A percentile compares a stretch with the other conserved stretches of the same genome.
Conservation (phyloP, 192 early-diverging fungal genomes). For the Backusella morwellensis region DNA sequence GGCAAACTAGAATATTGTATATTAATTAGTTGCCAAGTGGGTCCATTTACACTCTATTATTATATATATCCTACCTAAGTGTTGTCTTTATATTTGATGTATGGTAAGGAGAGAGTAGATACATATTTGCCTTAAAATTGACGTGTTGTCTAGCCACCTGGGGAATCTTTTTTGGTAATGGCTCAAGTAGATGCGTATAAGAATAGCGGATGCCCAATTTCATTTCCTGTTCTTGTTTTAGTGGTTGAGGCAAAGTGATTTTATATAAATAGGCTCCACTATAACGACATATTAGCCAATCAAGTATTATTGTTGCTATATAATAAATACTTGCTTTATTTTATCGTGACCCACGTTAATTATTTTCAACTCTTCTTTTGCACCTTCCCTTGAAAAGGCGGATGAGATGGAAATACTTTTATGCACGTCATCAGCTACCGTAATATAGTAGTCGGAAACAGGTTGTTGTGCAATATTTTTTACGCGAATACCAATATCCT, state of each 20-base stretch:
- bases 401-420: constrained; percentile 36
- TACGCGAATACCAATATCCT: constrained; percentile 40
- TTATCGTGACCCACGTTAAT: constrained; percentile 27
- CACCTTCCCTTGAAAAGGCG: constrained; percentile 40
- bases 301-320: neutral
- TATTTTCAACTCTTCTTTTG: constrained; percentile 32
- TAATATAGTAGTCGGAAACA: constrained; percentile 44
- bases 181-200: constrained; percentile 40
- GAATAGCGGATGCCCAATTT: constrained; percentile 54
- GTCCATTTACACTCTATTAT: no score
- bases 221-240: constrained; percentile 59
- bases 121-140: constrained; percentile 56
- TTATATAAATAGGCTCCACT: constrained; percentile 47
- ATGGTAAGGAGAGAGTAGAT: constrained; percentile 64
- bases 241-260: constrained; percentile 38
- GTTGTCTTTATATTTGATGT: constrained; percentile 74
- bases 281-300: neutral
- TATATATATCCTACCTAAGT: constrained; percentile 56
- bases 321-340: constrained; percentile 4
- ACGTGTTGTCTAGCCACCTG: constrained; percentile 71
- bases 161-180: constrained; percentile 49
- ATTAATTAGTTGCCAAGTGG: no score
- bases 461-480: constrained; percentile 41
- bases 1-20: constrained; percentile 24
- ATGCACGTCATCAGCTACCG: constrained; percentile 27